Evolutionary conservation across 2,329 filamentous ascomycete genomes (phyloP).

Genomic region (Pyrenophora teres): DNA sequence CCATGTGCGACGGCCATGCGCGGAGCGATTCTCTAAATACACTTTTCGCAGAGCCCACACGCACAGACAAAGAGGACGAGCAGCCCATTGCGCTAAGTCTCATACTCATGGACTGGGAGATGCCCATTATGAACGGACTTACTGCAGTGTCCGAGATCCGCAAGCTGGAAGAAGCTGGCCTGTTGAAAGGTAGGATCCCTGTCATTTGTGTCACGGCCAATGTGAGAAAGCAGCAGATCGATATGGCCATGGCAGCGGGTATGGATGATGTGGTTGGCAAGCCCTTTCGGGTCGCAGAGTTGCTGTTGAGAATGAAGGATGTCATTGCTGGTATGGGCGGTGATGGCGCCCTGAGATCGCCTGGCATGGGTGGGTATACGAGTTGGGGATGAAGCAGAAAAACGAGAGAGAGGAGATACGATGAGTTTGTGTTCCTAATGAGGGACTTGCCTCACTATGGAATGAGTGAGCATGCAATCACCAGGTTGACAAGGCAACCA

Average conservation of each 20-base stretch:
- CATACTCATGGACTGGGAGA: conserved; percentile 44
- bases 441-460: too few species aligned
- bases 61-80: neutral
- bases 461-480: too few species aligned
- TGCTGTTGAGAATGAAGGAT: conserved; percentile 28
- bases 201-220: conserved; percentile 46
- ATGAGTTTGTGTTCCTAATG: too few species aligned
- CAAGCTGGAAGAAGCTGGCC: conserved; percentile 26
- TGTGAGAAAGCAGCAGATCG: conserved; percentile 39
- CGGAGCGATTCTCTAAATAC: conserved; percentile 34
- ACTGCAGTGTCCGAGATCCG: conserved; percentile 35
- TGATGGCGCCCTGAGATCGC: too few species aligned
- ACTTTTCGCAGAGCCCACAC: conserved; percentile 7
- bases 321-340: conserved; percentile 10
- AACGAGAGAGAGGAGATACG: too few species aligned
- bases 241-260: conserved; percentile 34
- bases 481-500: too few species aligned
- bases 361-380: too few species aligned
- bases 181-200: conserved; percentile 29
- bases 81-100: conserved; percentile 22
- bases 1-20: conserved; percentile 53
- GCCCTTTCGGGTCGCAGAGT: conserved; percentile 60
- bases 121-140: conserved; percentile 44
- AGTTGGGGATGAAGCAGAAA: too few species aligned
- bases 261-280: conserved; percentile 70